Percentiles rank a stretch among this genome's conserved stretches.
These are phyloP conservation scores for Lablab purpureus DNA, from an alignment of 306 rosid genomes.

Conservation along the genomic window DNA sequence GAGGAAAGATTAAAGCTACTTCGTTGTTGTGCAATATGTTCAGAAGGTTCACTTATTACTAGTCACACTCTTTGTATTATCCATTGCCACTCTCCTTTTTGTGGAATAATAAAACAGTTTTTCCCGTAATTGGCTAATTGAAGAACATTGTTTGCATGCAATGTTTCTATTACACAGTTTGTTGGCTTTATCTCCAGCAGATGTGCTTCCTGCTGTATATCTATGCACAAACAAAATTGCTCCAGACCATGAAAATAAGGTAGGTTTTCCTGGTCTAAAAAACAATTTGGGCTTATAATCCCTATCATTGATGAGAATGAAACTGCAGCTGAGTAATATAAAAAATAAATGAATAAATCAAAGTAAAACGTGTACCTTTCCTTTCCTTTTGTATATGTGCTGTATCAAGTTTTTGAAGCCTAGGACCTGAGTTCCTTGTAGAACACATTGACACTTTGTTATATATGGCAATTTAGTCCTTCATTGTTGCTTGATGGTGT, in stretches of 20 bases:
- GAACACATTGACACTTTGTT: slow-evolving; percentile 1
- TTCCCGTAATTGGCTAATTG: slow-evolving; percentile 43
- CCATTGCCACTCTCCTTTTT: slow-evolving; percentile 12
- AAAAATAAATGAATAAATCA: background rate
- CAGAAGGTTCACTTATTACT: slow-evolving; percentile 71
- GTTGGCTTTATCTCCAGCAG: slow-evolving; percentile 82
- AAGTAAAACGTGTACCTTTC: slow-evolving; percentile 29
- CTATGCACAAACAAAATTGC: slow-evolving; percentile 90
- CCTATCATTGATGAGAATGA: slow-evolving; percentile 34
- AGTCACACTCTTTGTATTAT: slow-evolving; percentile 29
- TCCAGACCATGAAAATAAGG: slow-evolving; percentile 90
- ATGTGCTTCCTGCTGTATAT: slow-evolving; percentile 89
- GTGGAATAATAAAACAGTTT: slow-evolving; percentile 32
- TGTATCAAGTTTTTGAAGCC: slow-evolving; percentile 15
- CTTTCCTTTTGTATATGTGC: slow-evolving; percentile 11
- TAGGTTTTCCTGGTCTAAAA: slow-evolving; percentile 44
- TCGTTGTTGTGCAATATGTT: slow-evolving; percentile 93
- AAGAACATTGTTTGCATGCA: slow-evolving; percentile 41
- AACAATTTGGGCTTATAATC: slow-evolving; percentile 13
- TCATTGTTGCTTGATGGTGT: slow-evolving; percentile 19
- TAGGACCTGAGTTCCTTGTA: slow-evolving; percentile 30
- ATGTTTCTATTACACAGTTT: slow-evolving; percentile 61
- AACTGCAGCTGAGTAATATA: slow-evolving; percentile 28
- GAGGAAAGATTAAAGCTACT: slow-evolving; percentile 89
- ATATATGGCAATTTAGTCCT: slow-evolving; percentile 9